These are phyloP conservation scores for Hirsutella rhossiliensis DNA, from an alignment of 2,329 filamentous ascomycete genomes.

Conservation along the genomic window DNA sequence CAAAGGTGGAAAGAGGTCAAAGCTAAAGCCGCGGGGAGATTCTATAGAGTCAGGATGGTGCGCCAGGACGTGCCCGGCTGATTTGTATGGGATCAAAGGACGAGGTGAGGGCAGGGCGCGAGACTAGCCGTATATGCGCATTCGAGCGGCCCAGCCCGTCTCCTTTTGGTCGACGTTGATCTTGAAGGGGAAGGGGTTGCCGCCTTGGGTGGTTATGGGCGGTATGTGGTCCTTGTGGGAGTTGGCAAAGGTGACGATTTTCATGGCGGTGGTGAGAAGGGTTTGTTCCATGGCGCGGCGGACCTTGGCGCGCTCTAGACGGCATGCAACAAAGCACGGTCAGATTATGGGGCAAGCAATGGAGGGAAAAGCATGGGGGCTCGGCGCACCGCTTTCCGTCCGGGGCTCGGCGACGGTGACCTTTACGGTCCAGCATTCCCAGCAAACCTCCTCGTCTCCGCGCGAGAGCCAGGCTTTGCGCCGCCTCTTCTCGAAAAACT, in stretches of 20 bases:
- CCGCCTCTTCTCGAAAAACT: slow-evolving; percentile 90
- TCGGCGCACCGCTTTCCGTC: slow-evolving; percentile 66
- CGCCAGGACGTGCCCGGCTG: too few relatives aligned
- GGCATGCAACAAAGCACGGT: background rate
- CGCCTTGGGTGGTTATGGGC: slow-evolving; percentile 86
- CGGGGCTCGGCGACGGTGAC: slow-evolving; percentile 84
- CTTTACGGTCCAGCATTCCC: slow-evolving; percentile 92
- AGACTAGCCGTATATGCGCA: slow-evolving; percentile 53
- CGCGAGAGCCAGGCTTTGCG: slow-evolving; percentile 69
- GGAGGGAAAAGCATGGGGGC: background rate
- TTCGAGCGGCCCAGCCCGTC: slow-evolving; percentile 63
- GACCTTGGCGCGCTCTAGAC: slow-evolving; percentile 73
- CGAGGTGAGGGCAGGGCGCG: background rate
- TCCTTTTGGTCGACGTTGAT: slow-evolving; percentile 79
- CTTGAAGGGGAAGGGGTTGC: slow-evolving; percentile 91
- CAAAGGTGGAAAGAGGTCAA: background rate
- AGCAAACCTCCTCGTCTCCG: slow-evolving; percentile 87
- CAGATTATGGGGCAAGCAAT: background rate
- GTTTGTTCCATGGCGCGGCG: slow-evolving; percentile 85
- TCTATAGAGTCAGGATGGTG: too few relatives aligned
- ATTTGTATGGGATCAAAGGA: background rate
- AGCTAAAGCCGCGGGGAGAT: background rate
- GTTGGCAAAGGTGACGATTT: slow-evolving; percentile 81
- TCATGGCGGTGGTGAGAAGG: slow-evolving; percentile 75
- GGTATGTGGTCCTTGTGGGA: slow-evolving; percentile 91